A percentile compares a stretch with the other conserved stretches of the same genome.
These are phyloP conservation scores for Plenodomus tracheiphilus DNA, from an alignment of 2,329 filamentous ascomycete species.

Conservation along the genomic window DNA sequence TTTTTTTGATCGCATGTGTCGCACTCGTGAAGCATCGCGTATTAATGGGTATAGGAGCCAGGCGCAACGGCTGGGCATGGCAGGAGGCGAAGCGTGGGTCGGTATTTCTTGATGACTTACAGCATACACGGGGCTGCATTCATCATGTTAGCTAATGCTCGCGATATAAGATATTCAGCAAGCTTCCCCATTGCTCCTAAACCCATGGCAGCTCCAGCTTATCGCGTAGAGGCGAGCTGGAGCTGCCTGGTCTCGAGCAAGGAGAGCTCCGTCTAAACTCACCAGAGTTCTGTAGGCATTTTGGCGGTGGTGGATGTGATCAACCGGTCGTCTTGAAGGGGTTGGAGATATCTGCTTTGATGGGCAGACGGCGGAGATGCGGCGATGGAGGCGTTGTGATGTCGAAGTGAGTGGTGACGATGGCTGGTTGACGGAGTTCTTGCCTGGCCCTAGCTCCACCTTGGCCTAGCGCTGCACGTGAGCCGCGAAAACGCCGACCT, in stretches of 20 bases:
- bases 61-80: slow-evolving; percentile 22
- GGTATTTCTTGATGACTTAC: slow-evolving; percentile 66
- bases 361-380: slow-evolving; percentile 32
- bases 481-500: slow-evolving; percentile 22
- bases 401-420: slow-evolving; percentile 42
- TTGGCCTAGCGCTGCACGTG: slow-evolving; percentile 25
- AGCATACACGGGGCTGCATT: slow-evolving; percentile 89
- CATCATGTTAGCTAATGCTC: slow-evolving; percentile 31
- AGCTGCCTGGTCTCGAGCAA: slow-evolving; percentile 34
- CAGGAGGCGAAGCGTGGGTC: slow-evolving; percentile 25
- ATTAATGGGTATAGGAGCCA: slow-evolving; percentile 12
- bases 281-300: slow-evolving; percentile 85
- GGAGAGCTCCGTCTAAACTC: slow-evolving; percentile 53
- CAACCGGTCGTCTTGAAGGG: slow-evolving; percentile 22
- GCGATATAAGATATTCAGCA: slow-evolving; percentile 7
- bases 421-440: slow-evolving; percentile 37
- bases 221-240: slow-evolving; percentile 40
- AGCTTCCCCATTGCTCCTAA: slow-evolving; percentile 11
- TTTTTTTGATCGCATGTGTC: background rate
- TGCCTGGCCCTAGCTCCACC: slow-evolving; percentile 20
- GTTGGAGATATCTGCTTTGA: slow-evolving; percentile 33
- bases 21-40: slow-evolving; percentile 7
- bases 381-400: slow-evolving; percentile 31
- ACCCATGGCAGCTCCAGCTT: slow-evolving; percentile 37
- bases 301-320: slow-evolving; percentile 47